Base-by-base conservation (phyloP, 2,329 filamentous ascomycete species). In the Fusarium fujikuroi region DNA sequence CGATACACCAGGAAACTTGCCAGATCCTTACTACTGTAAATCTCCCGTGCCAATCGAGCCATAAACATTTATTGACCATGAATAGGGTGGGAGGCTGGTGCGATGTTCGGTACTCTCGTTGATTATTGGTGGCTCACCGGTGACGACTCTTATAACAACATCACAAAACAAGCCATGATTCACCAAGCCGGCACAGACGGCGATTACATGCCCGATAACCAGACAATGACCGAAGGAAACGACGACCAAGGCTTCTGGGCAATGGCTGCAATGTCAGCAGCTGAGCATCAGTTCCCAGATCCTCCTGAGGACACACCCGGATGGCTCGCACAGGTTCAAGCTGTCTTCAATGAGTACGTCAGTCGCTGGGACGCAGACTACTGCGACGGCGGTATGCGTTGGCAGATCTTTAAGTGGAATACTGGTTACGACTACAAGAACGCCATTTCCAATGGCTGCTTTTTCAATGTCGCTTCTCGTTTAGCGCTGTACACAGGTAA, bases 231-330 rank as follows among this genome's bases (percentile, higher is more conserved):
- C 4, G 81, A 87, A 69, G 92, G 92, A 72, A 94, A 93, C 81
- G 92, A 94, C 72, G 92, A 94, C 76, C 92, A 94, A 80, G 91
- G 92, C 10, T 95, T 96, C 82, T 97, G 94, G 94, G 93, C 89
- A n/a, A 88, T 96, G 85, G 90, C 93, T 2, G 92, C 92, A 68
- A 92, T 97, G 86, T 88, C 89, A 15, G 94, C 94, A 5, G 92
- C 92, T 42, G 94, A 97, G 82, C 89, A 91, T 76, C 91, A 90
- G 71, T 95, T 92, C 77, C 91, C 92, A 4, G 88, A 94, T 75
- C 91, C 92, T 9, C 87, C 89, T 0, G 73, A 84, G 1, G 88
- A 87, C 64, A 79, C 91, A 60, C 90, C 92, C 0, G 90, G 92
- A 69, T 97, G 85, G 93, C 86, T 96, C n/a, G 90, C 91, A 11